Evolutionary conservation across 768 basidiomycete species (phyloP).

Genomic region (Hemileccinum rubropunctum): DNA sequence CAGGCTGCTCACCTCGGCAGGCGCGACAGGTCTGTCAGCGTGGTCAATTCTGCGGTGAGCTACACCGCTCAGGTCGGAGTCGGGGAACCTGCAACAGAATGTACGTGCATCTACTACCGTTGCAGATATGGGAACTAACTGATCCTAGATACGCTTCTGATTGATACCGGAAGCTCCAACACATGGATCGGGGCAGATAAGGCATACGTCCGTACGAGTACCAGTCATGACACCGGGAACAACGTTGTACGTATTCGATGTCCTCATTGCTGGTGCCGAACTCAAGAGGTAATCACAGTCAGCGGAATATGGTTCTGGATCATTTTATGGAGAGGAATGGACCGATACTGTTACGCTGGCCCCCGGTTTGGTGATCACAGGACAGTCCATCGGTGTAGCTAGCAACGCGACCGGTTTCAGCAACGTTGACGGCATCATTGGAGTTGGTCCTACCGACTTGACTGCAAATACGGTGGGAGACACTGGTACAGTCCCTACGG

Average conservation of each 20-base stretch:
- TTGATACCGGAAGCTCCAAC: too few species aligned
- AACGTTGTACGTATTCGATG: conserved; percentile 8
- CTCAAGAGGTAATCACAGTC: background rate
- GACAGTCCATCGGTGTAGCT: background rate
- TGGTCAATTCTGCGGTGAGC: too few species aligned
- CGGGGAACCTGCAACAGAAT: too few species aligned
- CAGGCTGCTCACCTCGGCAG: background rate
- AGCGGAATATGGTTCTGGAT: background rate
- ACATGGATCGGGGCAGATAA: too few species aligned
- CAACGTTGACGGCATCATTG: background rate
- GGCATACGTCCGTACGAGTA: background rate
- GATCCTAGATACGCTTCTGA: too few species aligned
- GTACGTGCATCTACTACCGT: too few species aligned
- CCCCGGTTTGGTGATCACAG: background rate
- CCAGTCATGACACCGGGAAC: conserved; percentile 13
- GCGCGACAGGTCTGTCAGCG: too few species aligned
- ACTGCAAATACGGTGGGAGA: background rate
- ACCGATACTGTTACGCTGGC: conserved; percentile 2
- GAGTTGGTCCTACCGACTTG: background rate
- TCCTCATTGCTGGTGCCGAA: background rate
- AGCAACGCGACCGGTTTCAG: too few species aligned
- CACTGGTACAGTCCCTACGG: conserved; percentile 24
- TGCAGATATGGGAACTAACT: too few species aligned
- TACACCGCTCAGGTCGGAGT: too few species aligned
- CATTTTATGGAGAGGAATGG: conserved; percentile 1